Conservation (phyloP, 257 asterid species). For the Nemophila menziesii region DNA sequence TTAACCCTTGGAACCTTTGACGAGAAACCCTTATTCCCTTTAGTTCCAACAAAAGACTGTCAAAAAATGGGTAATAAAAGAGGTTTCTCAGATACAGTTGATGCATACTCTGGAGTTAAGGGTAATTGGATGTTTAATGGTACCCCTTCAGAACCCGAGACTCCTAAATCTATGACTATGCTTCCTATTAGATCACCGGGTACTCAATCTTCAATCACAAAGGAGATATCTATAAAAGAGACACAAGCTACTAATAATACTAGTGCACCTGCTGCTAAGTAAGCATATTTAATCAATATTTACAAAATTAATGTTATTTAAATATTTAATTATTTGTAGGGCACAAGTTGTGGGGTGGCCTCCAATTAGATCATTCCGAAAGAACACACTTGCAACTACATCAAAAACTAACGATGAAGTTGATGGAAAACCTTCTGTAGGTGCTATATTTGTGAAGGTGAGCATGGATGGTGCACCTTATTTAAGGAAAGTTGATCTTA, state of each 20-base stretch:
- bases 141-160: conserved; percentile 30
- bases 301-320: neutral
- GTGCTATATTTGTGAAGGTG: conserved; percentile 70
- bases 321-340: conserved; percentile 18
- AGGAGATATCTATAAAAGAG: conserved; percentile 31
- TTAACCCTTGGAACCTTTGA: conserved; percentile 32
- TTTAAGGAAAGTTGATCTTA: conserved; percentile 81
- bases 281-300: conserved; percentile 14
- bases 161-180: conserved; percentile 15
- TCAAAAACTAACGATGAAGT: conserved; percentile 66
- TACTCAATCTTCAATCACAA: conserved; percentile 18
- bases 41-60: conserved; percentile 49
- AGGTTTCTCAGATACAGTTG: conserved; percentile 62
- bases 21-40: conserved; percentile 64
- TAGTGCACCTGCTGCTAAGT: conserved; percentile 71
- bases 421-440: conserved; percentile 62
- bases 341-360: conserved; percentile 98
- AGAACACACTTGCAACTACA: conserved; percentile 52
- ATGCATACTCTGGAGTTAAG: conserved; percentile 36
- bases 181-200: conserved; percentile 24
- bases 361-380: conserved; percentile 71
- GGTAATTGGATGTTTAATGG: conserved; percentile 52
- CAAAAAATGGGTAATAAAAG: conserved; percentile 60
- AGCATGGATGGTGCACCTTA: conserved; percentile 97
- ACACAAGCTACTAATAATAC: conserved; percentile 26